A percentile compares a stretch with the other conserved stretches of the same genome.
phyloP scores from a whole-genome alignment of 208 protist species.

The Leishmania major region DNA sequence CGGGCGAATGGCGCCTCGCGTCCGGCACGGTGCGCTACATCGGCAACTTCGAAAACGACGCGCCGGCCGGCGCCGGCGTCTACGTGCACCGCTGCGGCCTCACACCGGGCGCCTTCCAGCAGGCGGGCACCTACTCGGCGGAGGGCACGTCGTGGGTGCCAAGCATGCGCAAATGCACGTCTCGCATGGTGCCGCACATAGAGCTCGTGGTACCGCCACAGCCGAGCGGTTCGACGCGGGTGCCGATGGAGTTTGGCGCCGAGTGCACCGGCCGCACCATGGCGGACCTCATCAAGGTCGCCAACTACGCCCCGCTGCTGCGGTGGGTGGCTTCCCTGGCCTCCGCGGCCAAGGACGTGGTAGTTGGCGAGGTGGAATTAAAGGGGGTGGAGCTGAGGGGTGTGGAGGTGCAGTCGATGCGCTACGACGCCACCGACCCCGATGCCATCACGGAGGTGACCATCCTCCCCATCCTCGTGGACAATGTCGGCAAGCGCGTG shows the following conservation, averaged over 20 bases:
- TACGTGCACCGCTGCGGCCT: conserved; percentile 78
- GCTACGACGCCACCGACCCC: conserved; percentile 44
- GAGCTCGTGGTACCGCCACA: conserved; percentile 65
- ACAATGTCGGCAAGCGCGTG: conserved; percentile 46
- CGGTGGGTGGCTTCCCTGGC: conserved; percentile 64
- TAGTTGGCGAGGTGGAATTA: conserved; percentile 40
- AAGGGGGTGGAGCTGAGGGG: conserved; percentile 39
- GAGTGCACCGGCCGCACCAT: conserved; percentile 63
- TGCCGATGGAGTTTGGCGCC: conserved; percentile 70
- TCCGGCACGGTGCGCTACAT: conserved; percentile 75
- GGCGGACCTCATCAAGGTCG: conserved; percentile 74
- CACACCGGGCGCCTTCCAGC: conserved; percentile 71
- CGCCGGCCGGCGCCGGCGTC: conserved; percentile 76
- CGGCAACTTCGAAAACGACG: conserved; percentile 80
- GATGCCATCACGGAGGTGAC: conserved; percentile 53
- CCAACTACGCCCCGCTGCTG: conserved; percentile 80
- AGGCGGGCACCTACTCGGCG: conserved; percentile 73
- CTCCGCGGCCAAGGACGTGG: conserved; percentile 7
- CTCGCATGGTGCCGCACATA: conserved; percentile 57
- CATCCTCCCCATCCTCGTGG: conserved; percentile 59
- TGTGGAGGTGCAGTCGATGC: conserved; percentile 62
- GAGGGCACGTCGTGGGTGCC: conserved; percentile 63
- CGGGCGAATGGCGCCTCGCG: conserved; percentile 84
- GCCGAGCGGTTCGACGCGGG: conserved; percentile 44
- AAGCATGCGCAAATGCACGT: conserved; percentile 58